Evolutionary conservation across 495 filamentous ascomycete genomes (phyloP).

Genomic region (Massariosphaeria phaeospora): DNA sequence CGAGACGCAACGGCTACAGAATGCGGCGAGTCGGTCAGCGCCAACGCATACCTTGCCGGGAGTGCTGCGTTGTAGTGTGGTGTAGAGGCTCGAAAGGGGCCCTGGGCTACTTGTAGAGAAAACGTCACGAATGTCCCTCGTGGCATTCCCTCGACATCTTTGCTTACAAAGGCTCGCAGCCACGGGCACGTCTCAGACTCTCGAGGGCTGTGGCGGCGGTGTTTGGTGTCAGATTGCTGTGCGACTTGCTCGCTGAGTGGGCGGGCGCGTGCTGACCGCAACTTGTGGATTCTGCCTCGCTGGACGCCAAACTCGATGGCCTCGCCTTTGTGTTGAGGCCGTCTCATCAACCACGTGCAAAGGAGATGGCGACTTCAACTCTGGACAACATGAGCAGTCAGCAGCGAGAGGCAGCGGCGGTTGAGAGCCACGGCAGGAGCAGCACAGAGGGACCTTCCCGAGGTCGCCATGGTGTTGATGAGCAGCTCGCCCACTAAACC

Average conservation of each 20-base stretch:
- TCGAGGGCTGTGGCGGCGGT: not conserved
- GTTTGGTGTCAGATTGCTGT: conserved; percentile 1
- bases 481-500: not conserved
- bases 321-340: not conserved
- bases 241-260: not conserved
- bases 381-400: too few species aligned
- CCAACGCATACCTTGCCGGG: conserved; percentile 7
- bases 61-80: not conserved
- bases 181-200: conserved; percentile 9
- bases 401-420: too few species aligned
- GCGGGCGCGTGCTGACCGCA: conserved; percentile 18
- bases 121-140: too few species aligned
- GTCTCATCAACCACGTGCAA: not conserved
- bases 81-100: too few species aligned
- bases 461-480: not conserved
- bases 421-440: too few species aligned
- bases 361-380: not conserved
- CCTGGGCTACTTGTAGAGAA: not conserved
- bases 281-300: conserved; percentile 23
- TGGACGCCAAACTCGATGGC: not conserved
- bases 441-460: too few species aligned
- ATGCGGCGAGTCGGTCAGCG: conserved; percentile 3
- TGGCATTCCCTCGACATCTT: too few species aligned
- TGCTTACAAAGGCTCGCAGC: not conserved
- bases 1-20: not conserved